These are phyloP conservation scores for Talaromyces borbonicus DNA, from an alignment of 495 filamentous ascomycete genomes.

Conservation along the genomic window DNA sequence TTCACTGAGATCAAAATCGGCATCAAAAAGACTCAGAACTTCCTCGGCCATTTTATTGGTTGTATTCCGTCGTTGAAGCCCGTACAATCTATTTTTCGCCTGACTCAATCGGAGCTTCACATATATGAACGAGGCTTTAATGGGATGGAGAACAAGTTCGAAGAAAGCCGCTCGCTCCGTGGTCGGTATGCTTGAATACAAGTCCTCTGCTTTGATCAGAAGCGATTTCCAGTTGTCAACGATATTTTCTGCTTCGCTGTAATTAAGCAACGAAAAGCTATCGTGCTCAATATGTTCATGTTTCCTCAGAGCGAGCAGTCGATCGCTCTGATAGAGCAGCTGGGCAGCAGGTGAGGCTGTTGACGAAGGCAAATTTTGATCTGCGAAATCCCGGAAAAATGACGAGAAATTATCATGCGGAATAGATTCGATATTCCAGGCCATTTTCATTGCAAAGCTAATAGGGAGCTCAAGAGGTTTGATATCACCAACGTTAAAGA, in stretches of 20 bases:
- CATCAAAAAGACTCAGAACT: slow-evolving; percentile 48
- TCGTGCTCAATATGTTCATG: slow-evolving; percentile 57
- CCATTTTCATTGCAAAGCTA: slow-evolving; percentile 56
- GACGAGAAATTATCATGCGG: background rate
- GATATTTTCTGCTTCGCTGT: slow-evolving; percentile 58
- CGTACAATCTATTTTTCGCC: slow-evolving; percentile 53
- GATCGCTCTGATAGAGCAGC: slow-evolving; percentile 51
- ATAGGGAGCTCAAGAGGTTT: slow-evolving; percentile 63
- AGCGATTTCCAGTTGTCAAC: slow-evolving; percentile 55
- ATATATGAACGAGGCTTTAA: slow-evolving; percentile 50
- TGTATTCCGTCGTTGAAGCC: slow-evolving; percentile 52
- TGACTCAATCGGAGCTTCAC: slow-evolving; percentile 51
- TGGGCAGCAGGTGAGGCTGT: slow-evolving; percentile 40
- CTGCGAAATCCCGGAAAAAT: background rate
- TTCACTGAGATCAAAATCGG: slow-evolving; percentile 51
- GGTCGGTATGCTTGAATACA: slow-evolving; percentile 44
- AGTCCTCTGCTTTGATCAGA: slow-evolving; percentile 37
- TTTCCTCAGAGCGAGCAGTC: slow-evolving; percentile 54
- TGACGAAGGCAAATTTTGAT: slow-evolving; percentile 8
- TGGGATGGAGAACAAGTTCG: slow-evolving; percentile 60
- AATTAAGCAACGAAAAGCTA: slow-evolving; percentile 58
- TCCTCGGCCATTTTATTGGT: slow-evolving; percentile 53
- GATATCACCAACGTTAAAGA: slow-evolving; percentile 68
- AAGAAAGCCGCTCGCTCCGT: slow-evolving; percentile 50
- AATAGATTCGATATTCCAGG: slow-evolving; percentile 44